phyloP scores from a whole-genome alignment of 805 yeast genomes.

The Komagataella phaffii region DNA sequence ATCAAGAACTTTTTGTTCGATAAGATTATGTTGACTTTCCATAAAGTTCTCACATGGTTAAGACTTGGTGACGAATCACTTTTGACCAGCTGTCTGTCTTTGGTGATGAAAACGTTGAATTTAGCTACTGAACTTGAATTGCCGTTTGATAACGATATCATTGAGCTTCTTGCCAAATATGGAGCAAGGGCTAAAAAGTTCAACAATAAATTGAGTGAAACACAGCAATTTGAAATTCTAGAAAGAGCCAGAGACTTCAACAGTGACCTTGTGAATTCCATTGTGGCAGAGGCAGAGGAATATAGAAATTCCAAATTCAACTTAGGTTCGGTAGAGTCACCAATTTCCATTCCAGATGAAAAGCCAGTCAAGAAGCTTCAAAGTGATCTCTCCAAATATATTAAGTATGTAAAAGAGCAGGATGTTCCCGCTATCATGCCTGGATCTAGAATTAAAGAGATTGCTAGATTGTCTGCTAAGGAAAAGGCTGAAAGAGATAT shows the following conservation, averaged over 20 bases:
- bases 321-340: constrained; percentile 1
- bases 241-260: constrained; percentile 47
- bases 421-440: not conserved
- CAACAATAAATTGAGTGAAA: constrained; percentile 55
- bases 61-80: constrained; percentile 71
- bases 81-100: constrained; percentile 55
- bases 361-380: not conserved
- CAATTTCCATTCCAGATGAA: constrained; percentile 3
- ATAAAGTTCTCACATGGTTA: constrained; percentile 65
- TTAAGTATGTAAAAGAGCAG: not conserved
- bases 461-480: not conserved
- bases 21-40: constrained; percentile 48
- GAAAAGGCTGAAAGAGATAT: constrained; percentile 1
- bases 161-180: constrained; percentile 44
- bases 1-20: constrained; percentile 24
- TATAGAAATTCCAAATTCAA: constrained; percentile 8
- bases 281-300: constrained; percentile 27
- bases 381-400: not conserved
- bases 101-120: constrained; percentile 55
- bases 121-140: constrained; percentile 43
- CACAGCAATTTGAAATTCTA: constrained; percentile 53
- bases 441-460: not conserved
- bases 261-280: constrained; percentile 35
- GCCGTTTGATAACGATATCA: constrained; percentile 35
- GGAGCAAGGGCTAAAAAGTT: constrained; percentile 54